These are phyloP conservation scores for Aspergillus spinulosporus DNA, from an alignment of 2,329 filamentous ascomycete genomes.

Conservation along the genomic window DNA sequence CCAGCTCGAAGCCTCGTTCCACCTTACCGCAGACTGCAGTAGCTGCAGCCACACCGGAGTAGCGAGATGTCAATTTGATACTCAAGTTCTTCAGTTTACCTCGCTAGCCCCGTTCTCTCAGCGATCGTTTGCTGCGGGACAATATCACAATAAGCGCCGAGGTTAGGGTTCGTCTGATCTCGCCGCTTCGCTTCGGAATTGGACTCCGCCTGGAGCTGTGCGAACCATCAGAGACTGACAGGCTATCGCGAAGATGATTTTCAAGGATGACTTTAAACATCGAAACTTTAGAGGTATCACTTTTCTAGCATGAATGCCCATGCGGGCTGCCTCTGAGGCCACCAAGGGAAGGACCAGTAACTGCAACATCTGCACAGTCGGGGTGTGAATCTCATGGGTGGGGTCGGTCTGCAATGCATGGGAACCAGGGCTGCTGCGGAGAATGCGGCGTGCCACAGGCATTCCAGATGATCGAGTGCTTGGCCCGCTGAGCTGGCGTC, in stretches of 20 bases:
- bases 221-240: constrained; percentile 9
- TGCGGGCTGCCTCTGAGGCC: not conserved
- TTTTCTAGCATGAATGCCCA: constrained; percentile 7
- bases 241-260: constrained; percentile 15
- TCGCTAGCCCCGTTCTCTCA: not conserved
- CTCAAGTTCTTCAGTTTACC: not conserved
- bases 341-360: not conserved
- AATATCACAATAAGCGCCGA: constrained; percentile 13
- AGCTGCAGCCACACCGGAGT: constrained; percentile 34
- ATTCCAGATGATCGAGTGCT: constrained; percentile 18
- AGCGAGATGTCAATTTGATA: constrained; percentile 2
- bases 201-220: constrained; percentile 5
- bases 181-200: constrained; percentile 3
- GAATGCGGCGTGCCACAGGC: constrained; percentile 23
- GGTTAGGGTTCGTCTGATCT: constrained; percentile 4
- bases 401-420: constrained; percentile 20
- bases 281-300: not conserved
- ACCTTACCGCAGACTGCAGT: constrained; percentile 17
- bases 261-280: constrained; percentile 14
- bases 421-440: constrained; percentile 21
- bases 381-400: constrained; percentile 8
- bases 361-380: constrained; percentile 5
- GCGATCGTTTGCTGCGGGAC: constrained; percentile 11
- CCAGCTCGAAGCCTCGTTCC: constrained; percentile 20
- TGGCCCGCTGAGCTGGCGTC: constrained; percentile 21